A percentile compares a stretch with the other conserved stretches of the same genome.
Evolutionary conservation across 1,284 basidiomycete species (phyloP).

Genomic region (Cryptococcus sp.): DNA sequence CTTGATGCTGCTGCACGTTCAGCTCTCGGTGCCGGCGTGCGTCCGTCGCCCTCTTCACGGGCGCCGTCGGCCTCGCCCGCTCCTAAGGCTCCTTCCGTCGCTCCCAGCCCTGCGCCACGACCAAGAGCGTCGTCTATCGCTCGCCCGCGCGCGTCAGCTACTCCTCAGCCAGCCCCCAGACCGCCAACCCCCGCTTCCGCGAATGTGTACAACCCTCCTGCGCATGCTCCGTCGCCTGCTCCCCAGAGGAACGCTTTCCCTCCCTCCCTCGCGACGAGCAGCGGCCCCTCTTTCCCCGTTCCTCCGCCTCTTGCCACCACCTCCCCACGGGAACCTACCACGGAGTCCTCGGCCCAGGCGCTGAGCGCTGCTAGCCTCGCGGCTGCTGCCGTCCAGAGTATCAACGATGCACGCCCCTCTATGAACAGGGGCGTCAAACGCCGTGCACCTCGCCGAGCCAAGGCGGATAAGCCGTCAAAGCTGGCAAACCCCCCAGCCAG

Average conservation of each 20-base stretch:
- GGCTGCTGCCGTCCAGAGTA: conserved; percentile 7
- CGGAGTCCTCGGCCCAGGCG: not conserved
- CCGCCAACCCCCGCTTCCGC: not conserved
- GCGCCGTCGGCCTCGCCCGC: not conserved
- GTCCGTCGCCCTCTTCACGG: not conserved
- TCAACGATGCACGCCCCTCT: too few species aligned
- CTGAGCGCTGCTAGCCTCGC: conserved; percentile 9
- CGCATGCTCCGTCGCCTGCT: not conserved
- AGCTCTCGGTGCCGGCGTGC: not conserved
- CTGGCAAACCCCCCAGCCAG: too few species aligned
- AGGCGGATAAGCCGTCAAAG: too few species aligned
- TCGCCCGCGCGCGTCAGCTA: not conserved
- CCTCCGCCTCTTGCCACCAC: conserved; percentile 10
- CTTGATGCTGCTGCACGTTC: not conserved
- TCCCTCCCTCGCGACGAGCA: not conserved
- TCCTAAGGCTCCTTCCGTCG: not conserved
- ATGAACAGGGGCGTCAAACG: too few species aligned
- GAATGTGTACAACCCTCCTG: not conserved
- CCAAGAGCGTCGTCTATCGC: not conserved
- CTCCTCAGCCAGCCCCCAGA: not conserved
- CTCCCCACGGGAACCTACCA: not conserved
- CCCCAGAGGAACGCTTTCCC: not conserved
- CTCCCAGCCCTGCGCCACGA: not conserved
- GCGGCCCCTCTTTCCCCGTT: not conserved
- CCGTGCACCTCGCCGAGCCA: too few species aligned